Evolutionary conservation across 73 alveolate species (phyloP).

Genomic region (Paramecium octaurelia): DNA sequence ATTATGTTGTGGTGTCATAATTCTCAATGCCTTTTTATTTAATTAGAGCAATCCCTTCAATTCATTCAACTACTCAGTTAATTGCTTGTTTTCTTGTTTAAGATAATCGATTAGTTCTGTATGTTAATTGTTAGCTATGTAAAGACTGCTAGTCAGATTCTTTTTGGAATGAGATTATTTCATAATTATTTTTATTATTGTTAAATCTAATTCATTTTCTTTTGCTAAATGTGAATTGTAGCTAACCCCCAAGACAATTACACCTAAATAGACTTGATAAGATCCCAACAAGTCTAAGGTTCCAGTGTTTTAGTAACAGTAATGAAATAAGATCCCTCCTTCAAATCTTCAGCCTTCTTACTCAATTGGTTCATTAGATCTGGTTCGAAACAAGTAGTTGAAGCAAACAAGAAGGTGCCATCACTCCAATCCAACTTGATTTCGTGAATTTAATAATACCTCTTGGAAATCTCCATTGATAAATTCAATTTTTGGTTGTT

Average conservation of each 20-base stretch:
- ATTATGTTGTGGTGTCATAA: background rate
- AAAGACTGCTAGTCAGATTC: background rate
- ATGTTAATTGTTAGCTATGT: background rate
- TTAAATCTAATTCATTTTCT: constrained; percentile 49
- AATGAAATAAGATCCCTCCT: constrained; percentile 73
- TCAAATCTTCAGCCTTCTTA: constrained; percentile 68
- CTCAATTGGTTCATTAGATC: constrained; percentile 78
- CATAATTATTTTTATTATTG: background rate
- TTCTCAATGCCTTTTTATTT: constrained; percentile 1
- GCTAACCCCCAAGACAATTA: constrained; percentile 92
- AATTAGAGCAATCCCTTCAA: background rate
- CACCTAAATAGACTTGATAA: constrained; percentile 64
- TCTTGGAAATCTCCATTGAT: constrained; percentile 63
- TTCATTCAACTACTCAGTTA: background rate
- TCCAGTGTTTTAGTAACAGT: constrained; percentile 81
- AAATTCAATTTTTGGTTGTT: constrained; percentile 55
- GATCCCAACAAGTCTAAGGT: constrained; percentile 79
- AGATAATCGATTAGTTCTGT: background rate
- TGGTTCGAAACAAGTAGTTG: constrained; percentile 90
- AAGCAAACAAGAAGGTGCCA: constrained; percentile 82
- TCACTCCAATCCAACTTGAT: constrained; percentile 80
- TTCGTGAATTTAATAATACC: constrained; percentile 54
- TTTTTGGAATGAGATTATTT: background rate
- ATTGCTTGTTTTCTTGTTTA: background rate
- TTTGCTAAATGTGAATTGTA: constrained; percentile 80